Evolutionary conservation across 2,329 filamentous ascomycete genomes (phyloP), one percentile per base, ranked within the genome.

Genomic region (Fulvia fulva): DNA sequence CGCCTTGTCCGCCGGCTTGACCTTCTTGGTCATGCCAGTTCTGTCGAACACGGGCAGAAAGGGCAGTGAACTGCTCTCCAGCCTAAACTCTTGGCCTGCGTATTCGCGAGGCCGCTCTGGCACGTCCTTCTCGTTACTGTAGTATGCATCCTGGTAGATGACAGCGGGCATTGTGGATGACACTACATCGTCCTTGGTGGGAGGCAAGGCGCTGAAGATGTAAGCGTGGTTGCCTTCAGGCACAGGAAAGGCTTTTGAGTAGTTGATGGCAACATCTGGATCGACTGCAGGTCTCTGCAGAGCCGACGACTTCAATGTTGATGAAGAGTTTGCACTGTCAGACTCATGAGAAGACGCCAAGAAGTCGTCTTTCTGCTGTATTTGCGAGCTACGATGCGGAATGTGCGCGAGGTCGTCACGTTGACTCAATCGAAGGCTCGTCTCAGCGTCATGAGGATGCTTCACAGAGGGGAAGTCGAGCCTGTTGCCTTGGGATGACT

Each of bases 101-200:
- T 96, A 97, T 73, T 96, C 91, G 54, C 90, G 82, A 30, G 81
- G 75, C 54, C 87, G 83, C 41, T 87, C 81, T 12, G 92, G 91
- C 0, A 97, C 88, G 73, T 97, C 94, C 52, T 80, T 81, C 61
- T 95, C 90, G 26, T 89, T 81, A 65, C 91, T 89, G 70, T 96
- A 97, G 68, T 87, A 92, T 0, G 92, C 87, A 69, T 91, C 87
- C 72, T 91, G 89, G 63, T 96, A 95, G 51, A 97, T 82, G 14
- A 89, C 81, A 58, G 87, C 80, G 0, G 89, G 88, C 8, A 80
- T 73, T 71, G 91, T 80, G 0, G 85, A 87, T 1, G 76, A 75
- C 2, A 76, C 69, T 1, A 91, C 65, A 78, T 81, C 46, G 32
- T 77, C 62, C 47, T 58, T 57, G 1, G 74, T 70, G 2, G 81